These are phyloP conservation scores for Wickerhamomyces sydowiorum DNA, from an alignment of 805 yeast genomes.

Conservation along the genomic window DNA sequence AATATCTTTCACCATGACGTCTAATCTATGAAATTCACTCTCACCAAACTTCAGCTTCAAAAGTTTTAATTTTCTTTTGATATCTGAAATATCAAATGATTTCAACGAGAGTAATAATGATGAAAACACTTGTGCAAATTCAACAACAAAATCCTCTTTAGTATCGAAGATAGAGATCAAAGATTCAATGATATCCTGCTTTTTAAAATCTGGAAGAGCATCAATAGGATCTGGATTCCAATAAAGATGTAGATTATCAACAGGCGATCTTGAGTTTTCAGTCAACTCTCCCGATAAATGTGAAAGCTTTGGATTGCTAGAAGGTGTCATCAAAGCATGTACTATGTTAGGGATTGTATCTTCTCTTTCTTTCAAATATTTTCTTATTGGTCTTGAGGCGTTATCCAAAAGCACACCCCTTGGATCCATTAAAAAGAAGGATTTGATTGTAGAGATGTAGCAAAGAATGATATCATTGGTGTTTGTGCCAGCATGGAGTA, in stretches of 20 bases:
- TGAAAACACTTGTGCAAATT: slow-evolving; percentile 58
- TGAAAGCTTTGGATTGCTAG: slow-evolving; percentile 27
- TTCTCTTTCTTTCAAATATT: slow-evolving; percentile 62
- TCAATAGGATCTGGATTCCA: slow-evolving; percentile 90
- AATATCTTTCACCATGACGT: slow-evolving; percentile 80
- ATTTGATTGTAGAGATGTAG: slow-evolving; percentile 65
- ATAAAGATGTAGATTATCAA: slow-evolving; percentile 25
- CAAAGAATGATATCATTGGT: slow-evolving; percentile 66
- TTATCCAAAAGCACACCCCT: slow-evolving; percentile 77
- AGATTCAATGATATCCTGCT: slow-evolving; percentile 66
- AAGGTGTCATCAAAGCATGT: slow-evolving; percentile 52
- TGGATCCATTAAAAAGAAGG: slow-evolving; percentile 78
- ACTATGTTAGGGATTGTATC: slow-evolving; percentile 72
- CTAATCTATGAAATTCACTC: slow-evolving; percentile 59
- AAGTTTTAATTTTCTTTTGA: slow-evolving; percentile 39
- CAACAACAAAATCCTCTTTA: slow-evolving; percentile 59
- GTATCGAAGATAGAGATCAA: slow-evolving; percentile 68
- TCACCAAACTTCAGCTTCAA: slow-evolving; percentile 63
- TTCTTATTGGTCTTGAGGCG: slow-evolving; percentile 70
- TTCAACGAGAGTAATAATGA: slow-evolving; percentile 36
- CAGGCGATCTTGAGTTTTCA: slow-evolving; percentile 15
- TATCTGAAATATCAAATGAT: slow-evolving; percentile 34
- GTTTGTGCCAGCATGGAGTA: slow-evolving; percentile 77
- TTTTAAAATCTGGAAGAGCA: slow-evolving; percentile 79
- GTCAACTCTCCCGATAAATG: slow-evolving; percentile 52